Evolutionary conservation across 257 asterid genomes (phyloP).

Genomic region (Solanum chmielewskii): DNA sequence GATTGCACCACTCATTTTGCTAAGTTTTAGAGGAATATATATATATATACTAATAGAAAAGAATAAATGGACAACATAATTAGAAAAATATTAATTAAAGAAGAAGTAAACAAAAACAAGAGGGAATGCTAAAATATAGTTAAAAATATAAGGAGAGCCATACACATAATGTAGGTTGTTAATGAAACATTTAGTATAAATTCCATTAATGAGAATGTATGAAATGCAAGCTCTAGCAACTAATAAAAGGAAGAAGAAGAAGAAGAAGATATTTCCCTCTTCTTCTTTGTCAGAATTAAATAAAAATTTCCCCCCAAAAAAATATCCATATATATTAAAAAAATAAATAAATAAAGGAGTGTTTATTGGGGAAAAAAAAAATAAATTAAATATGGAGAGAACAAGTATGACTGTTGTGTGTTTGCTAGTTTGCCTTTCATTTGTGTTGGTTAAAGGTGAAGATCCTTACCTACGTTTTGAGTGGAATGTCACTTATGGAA

Average conservation of each 20-base stretch:
- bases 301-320: not conserved
- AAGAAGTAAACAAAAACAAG: not conserved
- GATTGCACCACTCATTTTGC: not conserved
- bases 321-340: too few species aligned
- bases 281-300: not conserved
- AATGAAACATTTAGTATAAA: not conserved
- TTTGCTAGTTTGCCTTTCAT: not conserved
- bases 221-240: not conserved
- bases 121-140: not conserved
- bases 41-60: too few species aligned
- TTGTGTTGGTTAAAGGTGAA: not conserved
- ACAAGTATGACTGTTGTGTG: not conserved
- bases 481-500: constrained; percentile 1
- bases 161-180: not conserved
- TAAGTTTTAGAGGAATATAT: not conserved
- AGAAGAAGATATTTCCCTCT: not conserved
- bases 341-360: too few species aligned
- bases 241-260: not conserved
- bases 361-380: too few species aligned
- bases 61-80: not conserved
- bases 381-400: not conserved
- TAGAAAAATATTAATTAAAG: not conserved
- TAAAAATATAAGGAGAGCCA: not conserved
- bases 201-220: not conserved
- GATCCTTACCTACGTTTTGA: not conserved